A percentile compares a stretch with the other conserved stretches of the same genome.
Conservation (phyloP, 768 basidiomycete species). For the Russula vinacea region DNA sequence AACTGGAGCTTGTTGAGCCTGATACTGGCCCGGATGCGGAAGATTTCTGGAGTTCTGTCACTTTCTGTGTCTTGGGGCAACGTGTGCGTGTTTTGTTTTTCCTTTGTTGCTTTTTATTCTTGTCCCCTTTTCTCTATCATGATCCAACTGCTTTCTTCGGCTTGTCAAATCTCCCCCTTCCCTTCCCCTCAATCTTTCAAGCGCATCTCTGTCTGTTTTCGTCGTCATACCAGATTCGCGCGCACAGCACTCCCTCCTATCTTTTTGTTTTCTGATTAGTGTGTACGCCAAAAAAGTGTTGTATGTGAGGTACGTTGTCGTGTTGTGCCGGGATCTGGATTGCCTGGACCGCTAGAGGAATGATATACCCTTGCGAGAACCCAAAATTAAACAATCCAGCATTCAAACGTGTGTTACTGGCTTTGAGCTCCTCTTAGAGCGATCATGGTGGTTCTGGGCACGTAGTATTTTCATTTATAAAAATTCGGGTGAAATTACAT, state of each 20-base stretch:
- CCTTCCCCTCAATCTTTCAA: no score
- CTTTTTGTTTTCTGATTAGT: background rate
- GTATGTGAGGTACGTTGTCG: background rate
- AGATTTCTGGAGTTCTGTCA: constrained; percentile 17
- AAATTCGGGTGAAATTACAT: no score
- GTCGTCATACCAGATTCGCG: background rate
- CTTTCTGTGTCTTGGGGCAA: no score
- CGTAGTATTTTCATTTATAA: no score
- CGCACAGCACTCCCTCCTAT: background rate
- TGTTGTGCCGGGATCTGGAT: background rate
- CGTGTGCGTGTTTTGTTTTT: no score
- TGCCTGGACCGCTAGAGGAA: background rate
- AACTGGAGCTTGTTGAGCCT: background rate
- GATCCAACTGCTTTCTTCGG: no score
- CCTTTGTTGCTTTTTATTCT: background rate
- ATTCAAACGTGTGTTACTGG: no score
- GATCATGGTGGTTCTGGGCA: no score
- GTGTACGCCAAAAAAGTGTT: background rate
- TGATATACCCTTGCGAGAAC: background rate
- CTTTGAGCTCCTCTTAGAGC: no score
- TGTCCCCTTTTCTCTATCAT: background rate
- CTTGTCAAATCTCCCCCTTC: background rate
- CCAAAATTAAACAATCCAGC: background rate
- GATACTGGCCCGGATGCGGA: constrained; percentile 36
- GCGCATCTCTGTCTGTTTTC: background rate